These are phyloP conservation scores for Persicaria maculosa DNA, from an alignment of 148 eudicot genomes.

Conservation along the genomic window DNA sequence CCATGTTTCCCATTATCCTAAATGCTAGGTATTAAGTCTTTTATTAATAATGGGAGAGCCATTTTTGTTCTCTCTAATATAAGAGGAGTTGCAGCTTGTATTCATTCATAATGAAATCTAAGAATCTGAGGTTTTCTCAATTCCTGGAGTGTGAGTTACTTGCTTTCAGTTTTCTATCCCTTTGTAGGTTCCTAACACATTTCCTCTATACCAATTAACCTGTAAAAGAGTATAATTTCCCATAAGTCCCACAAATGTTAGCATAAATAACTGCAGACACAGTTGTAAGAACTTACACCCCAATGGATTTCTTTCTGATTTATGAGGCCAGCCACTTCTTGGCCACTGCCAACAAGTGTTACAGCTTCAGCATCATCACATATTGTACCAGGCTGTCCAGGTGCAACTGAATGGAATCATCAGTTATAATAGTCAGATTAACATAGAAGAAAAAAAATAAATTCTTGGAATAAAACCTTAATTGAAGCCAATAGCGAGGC, in stretches of 20 bases:
- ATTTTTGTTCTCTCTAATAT: too few relatives aligned
- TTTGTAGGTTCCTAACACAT: too few relatives aligned
- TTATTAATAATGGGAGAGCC: too few relatives aligned
- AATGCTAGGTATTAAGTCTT: too few relatives aligned
- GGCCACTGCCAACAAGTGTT: constrained; percentile 83
- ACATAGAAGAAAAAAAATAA: background rate
- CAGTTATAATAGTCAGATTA: constrained; percentile 10
- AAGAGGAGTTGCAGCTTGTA: too few relatives aligned
- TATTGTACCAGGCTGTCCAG: constrained; percentile 82
- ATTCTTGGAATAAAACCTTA: background rate
- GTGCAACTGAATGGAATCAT: constrained; percentile 48
- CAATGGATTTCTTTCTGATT: constrained; percentile 97
- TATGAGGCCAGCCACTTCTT: constrained; percentile 78
- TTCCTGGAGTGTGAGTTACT: too few relatives aligned
- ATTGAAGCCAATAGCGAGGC: background rate
- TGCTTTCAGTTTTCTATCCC: too few relatives aligned
- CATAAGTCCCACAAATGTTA: background rate
- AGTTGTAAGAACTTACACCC: constrained; percentile 57
- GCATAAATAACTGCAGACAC: background rate
- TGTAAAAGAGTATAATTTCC: background rate
- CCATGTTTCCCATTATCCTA: too few relatives aligned
- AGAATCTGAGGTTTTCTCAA: too few relatives aligned
- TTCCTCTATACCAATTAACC: background rate
- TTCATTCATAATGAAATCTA: too few relatives aligned
- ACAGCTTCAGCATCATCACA: constrained; percentile 82